A percentile compares a stretch with the other conserved stretches of the same genome.
These are phyloP conservation scores for Neckera pumila DNA, from an alignment of 225 moss, liverwort and hornwort species.

Conservation along the genomic window DNA sequence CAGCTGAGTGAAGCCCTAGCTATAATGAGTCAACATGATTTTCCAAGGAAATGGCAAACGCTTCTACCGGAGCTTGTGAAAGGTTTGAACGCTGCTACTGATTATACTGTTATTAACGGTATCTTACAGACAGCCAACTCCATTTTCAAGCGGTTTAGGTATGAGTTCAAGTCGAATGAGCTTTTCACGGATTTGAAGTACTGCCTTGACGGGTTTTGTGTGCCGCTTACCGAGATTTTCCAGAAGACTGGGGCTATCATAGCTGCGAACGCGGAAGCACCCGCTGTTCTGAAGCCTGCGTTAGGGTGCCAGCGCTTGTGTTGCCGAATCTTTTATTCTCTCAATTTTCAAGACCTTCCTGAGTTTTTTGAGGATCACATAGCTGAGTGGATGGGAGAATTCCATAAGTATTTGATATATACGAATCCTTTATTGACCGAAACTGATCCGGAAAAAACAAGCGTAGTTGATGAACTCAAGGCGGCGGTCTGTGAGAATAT, in stretches of 20 bases:
- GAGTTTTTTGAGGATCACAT: conserved; percentile 98
- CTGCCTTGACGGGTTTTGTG: conserved; percentile 85
- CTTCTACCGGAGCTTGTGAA: conserved; percentile 79
- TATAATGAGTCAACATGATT: conserved; percentile 95
- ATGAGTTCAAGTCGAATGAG: conserved; percentile 82
- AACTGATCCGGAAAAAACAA: conserved; percentile 47
- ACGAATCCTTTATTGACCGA: conserved; percentile 51
- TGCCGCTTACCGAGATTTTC: conserved; percentile 74
- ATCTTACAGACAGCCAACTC: conserved; percentile 92
- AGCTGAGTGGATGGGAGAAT: conserved; percentile 95
- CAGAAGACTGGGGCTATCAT: conserved; percentile 63
- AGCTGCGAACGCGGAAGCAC: conserved; percentile 36
- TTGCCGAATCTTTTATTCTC: conserved; percentile 87
- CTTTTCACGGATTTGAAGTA: conserved; percentile 88
- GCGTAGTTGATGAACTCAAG: conserved; percentile 79
- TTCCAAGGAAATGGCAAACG: conserved; percentile 76
- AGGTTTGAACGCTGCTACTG: conserved; percentile 45
- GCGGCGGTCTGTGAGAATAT: conserved; percentile 95
- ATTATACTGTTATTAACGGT: conserved; percentile 70
- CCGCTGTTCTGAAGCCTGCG: conserved; percentile 49
- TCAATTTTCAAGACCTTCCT: conserved; percentile 97
- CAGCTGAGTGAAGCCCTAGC: conserved; percentile 90
- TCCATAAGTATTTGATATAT: conserved; percentile 79
- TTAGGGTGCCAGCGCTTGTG: conserved; percentile 80
- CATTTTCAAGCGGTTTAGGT: conserved; percentile 98